Evolutionary conservation across 257 asterid genomes (phyloP), one percentile per base, ranked within the genome.

Genomic region (Nicotiana paniculata): DNA sequence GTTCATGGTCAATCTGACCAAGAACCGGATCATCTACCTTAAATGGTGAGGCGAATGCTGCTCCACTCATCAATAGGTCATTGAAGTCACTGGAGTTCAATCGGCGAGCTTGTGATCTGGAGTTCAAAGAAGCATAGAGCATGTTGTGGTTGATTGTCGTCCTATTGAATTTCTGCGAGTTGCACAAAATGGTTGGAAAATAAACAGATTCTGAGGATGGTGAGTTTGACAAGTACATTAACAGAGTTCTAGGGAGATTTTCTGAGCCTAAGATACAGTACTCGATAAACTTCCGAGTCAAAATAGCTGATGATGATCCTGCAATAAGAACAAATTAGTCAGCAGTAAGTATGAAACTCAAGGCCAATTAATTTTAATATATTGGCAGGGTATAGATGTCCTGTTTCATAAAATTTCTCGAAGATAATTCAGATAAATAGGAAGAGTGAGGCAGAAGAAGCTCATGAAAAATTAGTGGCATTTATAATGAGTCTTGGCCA

Each of bases 221-320:
- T n/a, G 95, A 90, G 87, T 96, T 96, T 63, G 97, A 86, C 46
- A 94, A 90, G 90, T 93, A 94, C 97, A 94, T 91, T 51, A 96
- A 87, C 1, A 94, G 89, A 21, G 94, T 95, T 75, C 99, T 91
- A 5, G 99, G 98, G 16, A 93, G 86, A 83, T 96, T 96, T 74
- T 94, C 97, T 0, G 91, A 88, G 26, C 98, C 98, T 77, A 88
- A 67, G 82, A 96, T 90, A 89, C 93, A 91, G 86, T 86, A 92
- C 83, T 96, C 97, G 1, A 92, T 63, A 55, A 96, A 91, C 79
- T 86, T 84, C 62, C 99, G 96, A 82, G 93, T 93, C 86, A 96
- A 85, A 16, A 94, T 86, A 48, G 89, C 86, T 78, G 87, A 86
- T 4, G 93, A 83, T n/a, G 98, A 91, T 80, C 98, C 99, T 95